A percentile compares a stretch with the other conserved stretches of the same genome.
These are phyloP conservation scores for Diplodia intermedia DNA, from an alignment of 2,329 filamentous ascomycete species.

Conservation along the genomic window DNA sequence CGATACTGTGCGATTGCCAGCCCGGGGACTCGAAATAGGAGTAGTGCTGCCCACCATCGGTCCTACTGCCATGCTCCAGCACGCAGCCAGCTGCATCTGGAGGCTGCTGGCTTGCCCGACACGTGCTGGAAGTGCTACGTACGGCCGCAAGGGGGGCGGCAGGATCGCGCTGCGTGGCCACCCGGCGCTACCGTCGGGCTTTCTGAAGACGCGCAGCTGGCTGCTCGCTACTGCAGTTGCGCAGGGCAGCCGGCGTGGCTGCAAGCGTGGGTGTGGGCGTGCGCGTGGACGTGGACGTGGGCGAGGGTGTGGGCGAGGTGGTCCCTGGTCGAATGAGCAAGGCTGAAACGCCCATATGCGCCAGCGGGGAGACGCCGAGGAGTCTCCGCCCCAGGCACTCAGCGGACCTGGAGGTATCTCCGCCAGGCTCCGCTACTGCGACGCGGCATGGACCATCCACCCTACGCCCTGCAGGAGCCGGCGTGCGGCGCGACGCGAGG, in stretches of 20 bases:
- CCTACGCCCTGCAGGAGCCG: slow-evolving; percentile 18
- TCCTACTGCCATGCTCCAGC: slow-evolving; percentile 10
- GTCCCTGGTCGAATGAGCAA: slow-evolving; percentile 23
- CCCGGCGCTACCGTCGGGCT: slow-evolving; percentile 24
- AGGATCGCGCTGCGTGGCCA: slow-evolving; percentile 10
- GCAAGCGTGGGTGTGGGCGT: slow-evolving; percentile 9
- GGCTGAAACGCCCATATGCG: slow-evolving; percentile 27
- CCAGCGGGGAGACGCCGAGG: slow-evolving; percentile 9
- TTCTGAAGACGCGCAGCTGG: slow-evolving; percentile 16
- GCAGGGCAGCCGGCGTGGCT: neutral
- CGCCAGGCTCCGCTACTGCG: neutral
- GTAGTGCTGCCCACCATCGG: slow-evolving; percentile 17
- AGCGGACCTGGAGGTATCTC: slow-evolving; percentile 17
- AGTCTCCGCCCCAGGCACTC: neutral
- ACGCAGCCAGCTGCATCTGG: neutral
- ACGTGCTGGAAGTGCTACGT: neutral
- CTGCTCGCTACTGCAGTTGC: slow-evolving; percentile 10
- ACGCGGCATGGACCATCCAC: slow-evolving; percentile 5
- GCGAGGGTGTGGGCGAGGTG: slow-evolving; percentile 10
- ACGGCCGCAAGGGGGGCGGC: slow-evolving; percentile 19
- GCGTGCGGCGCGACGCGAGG: slow-evolving; percentile 17
- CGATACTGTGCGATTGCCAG: neutral
- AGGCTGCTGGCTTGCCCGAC: neutral
- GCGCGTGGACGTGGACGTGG: neutral
- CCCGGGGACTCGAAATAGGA: slow-evolving; percentile 10